Conservation (phyloP, 805 yeast species). For the Cyberlindnera maclurae region DNA sequence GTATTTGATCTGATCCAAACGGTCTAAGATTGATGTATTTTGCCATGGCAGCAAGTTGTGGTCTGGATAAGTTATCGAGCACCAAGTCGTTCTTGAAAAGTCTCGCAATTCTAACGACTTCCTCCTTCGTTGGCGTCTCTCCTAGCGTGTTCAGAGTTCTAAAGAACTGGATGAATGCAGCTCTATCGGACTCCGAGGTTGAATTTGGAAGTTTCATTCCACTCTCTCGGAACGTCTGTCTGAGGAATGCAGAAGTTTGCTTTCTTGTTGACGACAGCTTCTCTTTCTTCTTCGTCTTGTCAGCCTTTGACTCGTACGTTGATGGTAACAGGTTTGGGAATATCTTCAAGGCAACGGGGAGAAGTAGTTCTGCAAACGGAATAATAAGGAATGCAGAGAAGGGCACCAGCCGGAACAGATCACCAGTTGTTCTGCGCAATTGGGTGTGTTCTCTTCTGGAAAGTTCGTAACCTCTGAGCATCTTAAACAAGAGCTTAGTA, state of each 20-base stretch:
- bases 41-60: constrained; percentile 88
- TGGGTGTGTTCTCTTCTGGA: constrained; percentile 88
- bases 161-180: constrained; percentile 74
- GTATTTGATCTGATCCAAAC: constrained; percentile 85
- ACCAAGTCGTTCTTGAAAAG: constrained; percentile 90
- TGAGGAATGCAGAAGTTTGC: constrained; percentile 53
- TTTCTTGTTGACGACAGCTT: constrained; percentile 56
- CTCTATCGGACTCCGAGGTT: constrained; percentile 63
- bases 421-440: constrained; percentile 78
- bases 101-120: constrained; percentile 76
- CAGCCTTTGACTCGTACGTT: constrained; percentile 68
- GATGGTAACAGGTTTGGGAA: constrained; percentile 94
- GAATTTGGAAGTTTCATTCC: constrained; percentile 64
- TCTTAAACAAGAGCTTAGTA: constrained; percentile 68
- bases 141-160: constrained; percentile 58
- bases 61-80: constrained; percentile 84
- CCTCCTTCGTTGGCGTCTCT: constrained; percentile 57
- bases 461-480: constrained; percentile 85
- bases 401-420: constrained; percentile 83
- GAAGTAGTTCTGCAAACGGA: constrained; percentile 89
- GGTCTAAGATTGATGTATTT: constrained; percentile 87
- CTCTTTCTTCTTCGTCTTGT: constrained; percentile 50
- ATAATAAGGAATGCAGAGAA: constrained; percentile 83
- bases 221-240: constrained; percentile 58
- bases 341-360: constrained; percentile 84